Conservation (phyloP, 2,329 filamentous ascomycete species). For the Magnaporthiopsis incrustans region DNA sequence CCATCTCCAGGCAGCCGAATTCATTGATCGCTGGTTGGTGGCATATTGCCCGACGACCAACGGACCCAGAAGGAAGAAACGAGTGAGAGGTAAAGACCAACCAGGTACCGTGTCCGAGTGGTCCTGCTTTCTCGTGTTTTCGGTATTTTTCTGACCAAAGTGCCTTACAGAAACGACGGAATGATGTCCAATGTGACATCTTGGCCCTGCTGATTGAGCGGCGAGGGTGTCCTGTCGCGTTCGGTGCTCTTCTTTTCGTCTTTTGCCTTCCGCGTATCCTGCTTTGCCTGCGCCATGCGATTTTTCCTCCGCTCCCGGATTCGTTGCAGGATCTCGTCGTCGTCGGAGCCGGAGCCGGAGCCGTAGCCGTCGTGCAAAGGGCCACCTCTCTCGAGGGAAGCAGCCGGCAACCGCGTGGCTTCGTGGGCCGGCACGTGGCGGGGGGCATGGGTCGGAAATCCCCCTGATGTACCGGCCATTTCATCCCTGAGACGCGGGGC, state of each 20-base stretch:
- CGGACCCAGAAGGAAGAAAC: background rate
- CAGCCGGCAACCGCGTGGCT: background rate
- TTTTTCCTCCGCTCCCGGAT: slow-evolving; percentile 1
- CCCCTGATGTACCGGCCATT: too few species aligned
- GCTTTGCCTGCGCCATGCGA: background rate
- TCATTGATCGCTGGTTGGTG: too few species aligned
- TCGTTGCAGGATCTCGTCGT: background rate
- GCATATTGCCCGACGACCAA: too few species aligned
- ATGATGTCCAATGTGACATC: background rate
- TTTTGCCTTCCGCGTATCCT: background rate
- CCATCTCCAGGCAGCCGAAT: too few species aligned
- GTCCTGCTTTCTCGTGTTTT: background rate
- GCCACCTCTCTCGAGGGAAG: background rate
- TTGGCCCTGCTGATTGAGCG: background rate
- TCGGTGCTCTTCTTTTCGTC: background rate
- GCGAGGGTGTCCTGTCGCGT: background rate
- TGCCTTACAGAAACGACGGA: background rate
- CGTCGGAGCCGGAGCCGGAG: background rate
- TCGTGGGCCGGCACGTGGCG: too few species aligned
- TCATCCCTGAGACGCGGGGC: background rate
- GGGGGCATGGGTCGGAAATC: background rate
- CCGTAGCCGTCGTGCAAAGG: background rate
- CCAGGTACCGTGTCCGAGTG: too few species aligned
- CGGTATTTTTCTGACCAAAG: background rate
- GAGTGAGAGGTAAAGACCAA: background rate